Evolutionary conservation across 2,329 filamentous ascomycete genomes (phyloP), one percentile per base, ranked within the genome.

Genomic region (Fusarium stilboides): DNA sequence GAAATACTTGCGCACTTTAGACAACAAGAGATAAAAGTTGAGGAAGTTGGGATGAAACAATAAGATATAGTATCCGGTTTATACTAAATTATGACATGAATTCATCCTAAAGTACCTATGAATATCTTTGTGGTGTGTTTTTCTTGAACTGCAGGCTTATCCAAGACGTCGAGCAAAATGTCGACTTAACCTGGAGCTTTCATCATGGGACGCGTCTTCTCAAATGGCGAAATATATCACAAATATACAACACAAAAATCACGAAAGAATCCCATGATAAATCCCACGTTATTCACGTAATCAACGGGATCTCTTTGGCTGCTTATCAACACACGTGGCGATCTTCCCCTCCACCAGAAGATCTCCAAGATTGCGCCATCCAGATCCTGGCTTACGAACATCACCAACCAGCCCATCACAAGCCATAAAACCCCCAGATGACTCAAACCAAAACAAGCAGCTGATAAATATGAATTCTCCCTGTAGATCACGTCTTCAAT

Each of bases 341-440:
- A 40, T 31, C 5, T 34, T 3, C 31, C 19, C 37, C 40, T 8
- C 24, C 19, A 34, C 37, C 39, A 42, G 24, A 59, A 44, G 28
- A 31, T 31, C 45, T 43, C 8, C 49, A 22, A 33, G 39, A 72
- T 72, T 57, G 68, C 70, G 70, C 70, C 68, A 72, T 72, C 58
- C 17, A 52, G 50, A 69, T 72, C 47, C 62, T 60, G 45, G 66
- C 70, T 72, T 69, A 62, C 70, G 70, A 70, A 57, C 53, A 33
- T 33, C 26, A 17, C 19, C 14, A 14, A 26, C 55, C 8, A 50
- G 49, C 66, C 69, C 66, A 62, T 60, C 46, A 65, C 14, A 49
- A 55, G 52, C 49, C 60, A 34, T 45, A 33, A 44, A 66, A 50
- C 34, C 15, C 39, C 20, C 64, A 33, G 46, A 63, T 66, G 47